Conservation (phyloP, 2,329 filamentous ascomycete species). For the Venturia aucupariae region DNA sequence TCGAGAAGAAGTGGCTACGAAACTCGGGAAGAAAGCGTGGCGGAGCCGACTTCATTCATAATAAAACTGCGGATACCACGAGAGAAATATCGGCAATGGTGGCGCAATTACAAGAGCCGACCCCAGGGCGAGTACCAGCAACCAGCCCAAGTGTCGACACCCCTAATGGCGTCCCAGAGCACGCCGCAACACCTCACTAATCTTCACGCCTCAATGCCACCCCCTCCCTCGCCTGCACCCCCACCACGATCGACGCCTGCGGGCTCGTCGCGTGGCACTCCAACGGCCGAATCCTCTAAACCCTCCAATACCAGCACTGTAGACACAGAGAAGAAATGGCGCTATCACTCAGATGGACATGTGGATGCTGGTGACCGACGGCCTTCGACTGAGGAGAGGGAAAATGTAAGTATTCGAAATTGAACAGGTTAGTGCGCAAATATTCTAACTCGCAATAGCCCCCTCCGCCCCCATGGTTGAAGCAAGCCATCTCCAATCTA, state of each 20-base stretch:
- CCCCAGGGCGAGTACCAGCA: constrained; percentile 24
- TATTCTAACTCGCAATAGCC: constrained; percentile 5
- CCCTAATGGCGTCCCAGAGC: constrained; percentile 37
- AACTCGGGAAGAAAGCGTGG: constrained; percentile 67
- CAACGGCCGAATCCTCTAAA: constrained; percentile 12
- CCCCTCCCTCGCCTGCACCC: constrained; percentile 38
- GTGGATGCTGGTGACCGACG: constrained; percentile 57
- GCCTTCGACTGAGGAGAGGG: constrained; percentile 35
- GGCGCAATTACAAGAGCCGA: constrained; percentile 45
- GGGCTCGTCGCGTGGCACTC: constrained; percentile 17
- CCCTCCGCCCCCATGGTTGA: constrained; percentile 77
- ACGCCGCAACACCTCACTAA: constrained; percentile 34
- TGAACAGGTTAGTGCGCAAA: not conserved
- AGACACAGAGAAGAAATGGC: constrained; percentile 23
- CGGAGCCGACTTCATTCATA: constrained; percentile 54
- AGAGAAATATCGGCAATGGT: constrained; percentile 59
- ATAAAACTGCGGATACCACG: constrained; percentile 67
- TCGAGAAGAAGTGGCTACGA: constrained; percentile 49
- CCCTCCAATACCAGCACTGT: constrained; percentile 30
- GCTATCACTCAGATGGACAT: constrained; percentile 43
- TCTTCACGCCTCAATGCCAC: constrained; percentile 38
- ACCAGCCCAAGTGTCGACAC: constrained; percentile 25
- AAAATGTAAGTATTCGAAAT: constrained; percentile 39
- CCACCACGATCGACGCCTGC: constrained; percentile 26
- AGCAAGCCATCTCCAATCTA: constrained; percentile 61